Evolutionary conservation across 1,139 yeast genomes (phyloP).

Genomic region (Keqinozyma sinolaborantium): DNA sequence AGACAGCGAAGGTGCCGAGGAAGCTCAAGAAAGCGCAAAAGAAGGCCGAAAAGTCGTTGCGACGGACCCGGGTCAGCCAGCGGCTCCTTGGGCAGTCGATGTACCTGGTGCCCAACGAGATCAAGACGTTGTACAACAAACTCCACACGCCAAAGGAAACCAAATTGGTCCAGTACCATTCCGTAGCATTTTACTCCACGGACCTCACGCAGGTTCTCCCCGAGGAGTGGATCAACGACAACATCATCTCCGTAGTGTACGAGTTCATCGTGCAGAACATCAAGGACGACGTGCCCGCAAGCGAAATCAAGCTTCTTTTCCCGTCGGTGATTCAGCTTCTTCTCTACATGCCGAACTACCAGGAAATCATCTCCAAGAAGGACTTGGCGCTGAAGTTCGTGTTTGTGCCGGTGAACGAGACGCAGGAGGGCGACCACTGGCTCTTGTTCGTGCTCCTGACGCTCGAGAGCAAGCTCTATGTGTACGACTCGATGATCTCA

Average conservation of each 20-base stretch:
- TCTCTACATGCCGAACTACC: constrained; percentile 29
- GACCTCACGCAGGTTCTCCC: constrained; percentile 37
- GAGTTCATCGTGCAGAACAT: constrained; percentile 40
- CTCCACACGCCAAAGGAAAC: constrained; percentile 9
- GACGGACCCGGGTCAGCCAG: constrained; percentile 22
- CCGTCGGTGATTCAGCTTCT: constrained; percentile 41
- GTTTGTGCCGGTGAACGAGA: constrained; percentile 39
- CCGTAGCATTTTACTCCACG: constrained; percentile 36
- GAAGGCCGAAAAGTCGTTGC: constrained; percentile 25
- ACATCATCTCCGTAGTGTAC: constrained; percentile 60
- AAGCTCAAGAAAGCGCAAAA: constrained; percentile 26
- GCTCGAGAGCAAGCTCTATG: constrained; percentile 26
- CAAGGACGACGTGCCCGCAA: constrained; percentile 11
- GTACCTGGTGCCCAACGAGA: constrained; percentile 18
- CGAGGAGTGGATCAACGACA: constrained; percentile 75
- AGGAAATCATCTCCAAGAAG: constrained; percentile 24
- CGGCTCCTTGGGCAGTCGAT: constrained; percentile 16
- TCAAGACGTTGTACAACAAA: constrained; percentile 17
- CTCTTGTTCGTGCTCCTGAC: constrained; percentile 30
- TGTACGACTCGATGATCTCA: constrained; percentile 39
- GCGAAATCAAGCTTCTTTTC: constrained; percentile 28
- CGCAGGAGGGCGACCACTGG: constrained; percentile 49
- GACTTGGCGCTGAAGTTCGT: constrained; percentile 35
- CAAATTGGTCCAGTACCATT: constrained; percentile 29
- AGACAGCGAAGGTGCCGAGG: constrained; percentile 6